Conservation (phyloP, 2,329 filamentous ascomycete species). For the Berkeleyomyces rouxiae region DNA sequence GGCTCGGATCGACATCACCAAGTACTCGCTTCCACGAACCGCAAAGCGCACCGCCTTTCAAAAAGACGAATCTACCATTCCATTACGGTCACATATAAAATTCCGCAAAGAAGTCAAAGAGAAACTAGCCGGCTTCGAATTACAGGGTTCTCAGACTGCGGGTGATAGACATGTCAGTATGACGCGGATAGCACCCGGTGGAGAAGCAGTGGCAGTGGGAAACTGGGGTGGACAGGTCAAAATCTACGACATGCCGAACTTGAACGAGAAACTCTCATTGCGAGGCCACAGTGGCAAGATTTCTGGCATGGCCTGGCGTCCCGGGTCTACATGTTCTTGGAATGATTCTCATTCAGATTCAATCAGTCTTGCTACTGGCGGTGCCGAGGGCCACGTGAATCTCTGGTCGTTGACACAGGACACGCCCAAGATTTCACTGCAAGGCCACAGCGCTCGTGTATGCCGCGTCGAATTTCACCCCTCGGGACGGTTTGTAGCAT, state of each 20-base stretch:
- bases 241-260: constrained; percentile 64
- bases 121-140: constrained; percentile 62
- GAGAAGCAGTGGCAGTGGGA: constrained; percentile 68
- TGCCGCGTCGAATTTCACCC: constrained; percentile 91
- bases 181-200: constrained; percentile 75
- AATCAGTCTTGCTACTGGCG: constrained; percentile 79
- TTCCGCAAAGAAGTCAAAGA: constrained; percentile 83
- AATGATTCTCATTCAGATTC: constrained; percentile 53
- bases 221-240: constrained; percentile 89
- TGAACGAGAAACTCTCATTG: constrained; percentile 59
- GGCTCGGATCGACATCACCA: constrained; percentile 62
- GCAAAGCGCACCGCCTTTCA: constrained; percentile 62
- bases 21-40: constrained; percentile 69
- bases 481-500: constrained; percentile 75
- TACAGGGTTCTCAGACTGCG: constrained; percentile 85
- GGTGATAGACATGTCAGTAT: constrained; percentile 85
- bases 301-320: constrained; percentile 80
- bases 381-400: constrained; percentile 72
- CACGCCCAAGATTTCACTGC: constrained; percentile 64
- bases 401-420: constrained; percentile 82
- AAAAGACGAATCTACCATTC: constrained; percentile 64
- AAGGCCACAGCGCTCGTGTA: constrained; percentile 73
- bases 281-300: constrained; percentile 80
- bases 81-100: constrained; percentile 77
- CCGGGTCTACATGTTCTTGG: constrained; percentile 57